A percentile compares a stretch with the other conserved stretches of the same genome.
These are phyloP conservation scores for Deuterostichococcus epilithicus DNA, from an alignment of 139 green algal genomes.

Conservation along the genomic window DNA sequence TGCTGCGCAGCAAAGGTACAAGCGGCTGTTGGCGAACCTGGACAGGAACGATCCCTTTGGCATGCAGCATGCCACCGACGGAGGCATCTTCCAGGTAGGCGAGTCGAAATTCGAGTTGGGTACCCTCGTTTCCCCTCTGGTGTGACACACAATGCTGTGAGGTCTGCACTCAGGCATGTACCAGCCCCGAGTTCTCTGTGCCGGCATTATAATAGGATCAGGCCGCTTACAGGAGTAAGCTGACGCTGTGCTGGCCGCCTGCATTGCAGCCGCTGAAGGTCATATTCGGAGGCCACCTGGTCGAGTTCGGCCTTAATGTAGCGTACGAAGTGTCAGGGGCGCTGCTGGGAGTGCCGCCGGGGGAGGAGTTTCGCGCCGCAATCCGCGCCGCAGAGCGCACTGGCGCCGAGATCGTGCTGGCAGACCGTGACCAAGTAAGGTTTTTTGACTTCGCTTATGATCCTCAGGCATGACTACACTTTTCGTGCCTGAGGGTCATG, in stretches of 20 bases:
- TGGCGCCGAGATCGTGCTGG: constrained; percentile 30
- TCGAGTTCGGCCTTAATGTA: constrained; percentile 9
- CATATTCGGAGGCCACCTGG: background rate
- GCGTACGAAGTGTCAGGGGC: constrained; percentile 31
- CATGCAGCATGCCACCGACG: background rate
- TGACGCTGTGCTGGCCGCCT: too few species aligned
- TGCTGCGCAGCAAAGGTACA: too few species aligned
- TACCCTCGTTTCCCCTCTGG: background rate
- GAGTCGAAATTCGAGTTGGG: background rate
- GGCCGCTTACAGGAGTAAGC: too few species aligned
- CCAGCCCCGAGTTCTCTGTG: too few species aligned
- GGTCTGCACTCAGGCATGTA: too few species aligned
- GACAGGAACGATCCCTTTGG: background rate
- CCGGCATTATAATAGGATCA: too few species aligned
- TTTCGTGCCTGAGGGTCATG: too few species aligned
- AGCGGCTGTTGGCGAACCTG: background rate
- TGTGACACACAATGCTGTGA: too few species aligned
- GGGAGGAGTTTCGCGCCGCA: constrained; percentile 36
- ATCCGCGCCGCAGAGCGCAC: constrained; percentile 13
- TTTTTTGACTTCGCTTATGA: too few species aligned
- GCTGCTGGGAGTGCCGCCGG: constrained; percentile 30
- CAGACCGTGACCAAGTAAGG: constrained; percentile 18
- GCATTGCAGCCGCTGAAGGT: background rate
- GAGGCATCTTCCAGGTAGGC: background rate
- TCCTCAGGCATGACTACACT: too few species aligned